Evolutionary conservation across 306 rosid species (phyloP).

Genomic region (Mimosa bimucronata): DNA sequence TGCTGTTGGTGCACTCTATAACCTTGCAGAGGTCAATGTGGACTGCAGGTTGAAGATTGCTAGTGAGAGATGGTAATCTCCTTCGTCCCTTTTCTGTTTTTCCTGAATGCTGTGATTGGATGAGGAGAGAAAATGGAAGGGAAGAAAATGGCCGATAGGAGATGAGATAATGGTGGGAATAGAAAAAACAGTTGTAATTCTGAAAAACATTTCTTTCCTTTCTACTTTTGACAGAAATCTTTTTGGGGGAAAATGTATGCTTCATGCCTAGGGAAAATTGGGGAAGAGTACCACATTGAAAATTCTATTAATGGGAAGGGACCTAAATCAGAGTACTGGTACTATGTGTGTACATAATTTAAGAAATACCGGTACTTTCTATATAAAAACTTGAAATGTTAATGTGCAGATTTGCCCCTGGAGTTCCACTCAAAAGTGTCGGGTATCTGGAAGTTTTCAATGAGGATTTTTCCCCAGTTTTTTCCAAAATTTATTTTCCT

Average conservation of each 20-base stretch:
- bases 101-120: neutral
- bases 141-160: neutral
- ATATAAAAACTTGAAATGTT: no score
- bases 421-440: no score
- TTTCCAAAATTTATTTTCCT: neutral
- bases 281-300: no score
- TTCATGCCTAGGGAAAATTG: neutral
- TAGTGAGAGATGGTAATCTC: slow-evolving; percentile 84
- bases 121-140: neutral
- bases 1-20: slow-evolving; percentile 95
- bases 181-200: no score
- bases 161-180: neutral
- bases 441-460: no score
- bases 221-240: neutral
- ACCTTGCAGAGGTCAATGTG: slow-evolving; percentile 97
- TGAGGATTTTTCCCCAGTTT: no score
- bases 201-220: no score
- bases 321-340: no score
- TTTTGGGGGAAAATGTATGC: neutral
- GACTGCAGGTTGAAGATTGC: slow-evolving; percentile 97
- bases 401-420: no score
- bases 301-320: no score
- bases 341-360: no score
- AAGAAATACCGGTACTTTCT: no score
- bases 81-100: neutral